Evolutionary conservation across 257 asterid species (phyloP).

Genomic region (Lavandula angustifolia): DNA sequence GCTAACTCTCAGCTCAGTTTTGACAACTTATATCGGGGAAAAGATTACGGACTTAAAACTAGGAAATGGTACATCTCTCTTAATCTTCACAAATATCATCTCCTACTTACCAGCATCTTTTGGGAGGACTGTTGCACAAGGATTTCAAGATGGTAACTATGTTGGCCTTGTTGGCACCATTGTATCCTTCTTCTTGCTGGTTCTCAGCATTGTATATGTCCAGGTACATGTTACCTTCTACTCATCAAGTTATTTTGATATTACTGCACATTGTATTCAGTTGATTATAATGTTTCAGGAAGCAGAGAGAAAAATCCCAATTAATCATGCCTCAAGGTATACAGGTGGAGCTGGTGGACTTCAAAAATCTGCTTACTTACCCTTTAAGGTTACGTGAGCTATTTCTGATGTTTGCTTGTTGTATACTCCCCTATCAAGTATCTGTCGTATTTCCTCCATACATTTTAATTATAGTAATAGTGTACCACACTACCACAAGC

Average conservation of each 20-base stretch:
- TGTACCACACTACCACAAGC: constrained; percentile 31
- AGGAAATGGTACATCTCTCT: constrained; percentile 94
- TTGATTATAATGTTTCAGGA: constrained; percentile 57
- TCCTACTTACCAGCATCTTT: constrained; percentile 96
- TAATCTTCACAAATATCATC: constrained; percentile 93
- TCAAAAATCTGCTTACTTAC: constrained; percentile 89
- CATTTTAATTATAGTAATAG: constrained; percentile 15
- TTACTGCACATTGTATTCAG: constrained; percentile 6
- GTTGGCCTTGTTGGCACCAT: constrained; percentile 74
- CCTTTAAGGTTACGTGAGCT: constrained; percentile 69
- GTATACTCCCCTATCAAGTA: background rate
- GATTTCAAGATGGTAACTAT: constrained; percentile 82
- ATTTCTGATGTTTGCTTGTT: constrained; percentile 19
- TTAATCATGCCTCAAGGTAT: constrained; percentile 89
- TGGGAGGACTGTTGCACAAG: constrained; percentile 90
- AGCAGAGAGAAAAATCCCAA: constrained; percentile 97
- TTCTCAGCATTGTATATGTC: constrained; percentile 92
- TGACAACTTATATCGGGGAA: constrained; percentile 90
- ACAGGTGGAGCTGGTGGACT: constrained; percentile 66
- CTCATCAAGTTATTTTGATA: constrained; percentile 12
- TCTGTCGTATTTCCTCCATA: constrained; percentile 2
- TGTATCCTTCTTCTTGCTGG: constrained; percentile 75
- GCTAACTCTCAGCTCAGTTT: constrained; percentile 78
- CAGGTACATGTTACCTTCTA: constrained; percentile 53
- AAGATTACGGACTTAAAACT: constrained; percentile 84